phyloP scores from a whole-genome alignment of 1,284 basidiomycete species.

The Ustilago cynodontis region DNA sequence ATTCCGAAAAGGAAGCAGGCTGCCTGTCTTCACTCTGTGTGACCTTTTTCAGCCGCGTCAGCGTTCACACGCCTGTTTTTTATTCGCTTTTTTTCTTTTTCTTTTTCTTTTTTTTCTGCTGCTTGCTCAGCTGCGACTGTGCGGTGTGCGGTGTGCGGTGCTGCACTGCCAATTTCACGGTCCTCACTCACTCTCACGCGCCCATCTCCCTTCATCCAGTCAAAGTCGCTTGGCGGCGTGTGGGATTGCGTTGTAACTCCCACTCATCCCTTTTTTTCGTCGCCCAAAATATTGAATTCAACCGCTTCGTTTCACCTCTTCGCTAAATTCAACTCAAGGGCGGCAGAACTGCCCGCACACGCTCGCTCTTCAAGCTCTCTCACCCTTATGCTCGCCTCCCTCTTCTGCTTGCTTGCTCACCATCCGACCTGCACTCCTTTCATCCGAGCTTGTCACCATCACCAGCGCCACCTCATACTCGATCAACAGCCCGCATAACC shows the following conservation, averaged over 20 bases:
- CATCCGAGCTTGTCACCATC: conserved; percentile 1
- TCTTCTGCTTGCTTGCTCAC: conserved; percentile 3
- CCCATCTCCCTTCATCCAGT: not conserved
- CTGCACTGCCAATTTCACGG: not conserved
- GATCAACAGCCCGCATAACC: too few relatives aligned
- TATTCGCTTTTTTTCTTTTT: not conserved
- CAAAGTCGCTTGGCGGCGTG: not conserved
- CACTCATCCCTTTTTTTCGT: not conserved
- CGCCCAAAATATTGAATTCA: not conserved
- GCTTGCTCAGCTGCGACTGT: not conserved
- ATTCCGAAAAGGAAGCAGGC: not conserved
- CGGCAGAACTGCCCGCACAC: not conserved
- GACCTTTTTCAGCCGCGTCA: conserved; percentile 14
- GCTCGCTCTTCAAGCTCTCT: not conserved
- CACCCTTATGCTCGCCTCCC: not conserved
- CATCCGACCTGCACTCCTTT: not conserved
- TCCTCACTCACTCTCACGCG: conserved; percentile 2
- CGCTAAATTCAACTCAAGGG: not conserved
- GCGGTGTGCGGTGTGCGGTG: too few relatives aligned
- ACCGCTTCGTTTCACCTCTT: not conserved
- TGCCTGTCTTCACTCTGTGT: not conserved
- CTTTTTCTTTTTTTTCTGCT: not conserved
- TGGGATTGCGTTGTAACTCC: not conserved
- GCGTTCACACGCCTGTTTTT: conserved; percentile 1
- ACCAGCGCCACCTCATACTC: not conserved